Evolutionary conservation across 192 early-diverging fungal species (phyloP), one percentile per base, ranked within the genome.

Genomic region (Funneliformis mosseae): DNA sequence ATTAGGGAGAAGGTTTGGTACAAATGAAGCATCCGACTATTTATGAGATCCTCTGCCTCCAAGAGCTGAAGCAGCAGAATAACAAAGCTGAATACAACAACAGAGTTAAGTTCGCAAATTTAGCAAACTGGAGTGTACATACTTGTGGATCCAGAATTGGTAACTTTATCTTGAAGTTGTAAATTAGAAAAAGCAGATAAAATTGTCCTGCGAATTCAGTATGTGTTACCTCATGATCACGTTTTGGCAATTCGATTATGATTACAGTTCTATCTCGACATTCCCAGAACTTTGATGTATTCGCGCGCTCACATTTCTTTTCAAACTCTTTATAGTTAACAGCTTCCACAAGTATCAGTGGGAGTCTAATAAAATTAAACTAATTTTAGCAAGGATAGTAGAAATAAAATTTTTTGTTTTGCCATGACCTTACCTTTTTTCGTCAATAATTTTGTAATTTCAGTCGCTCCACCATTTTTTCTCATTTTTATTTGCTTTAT

Each of bases 71-170:
- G 16, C 18, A 61, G 14, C 5, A 61, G 9, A 69, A 28, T 6
- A n/a, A n/a, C n/a, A n/a, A 39, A 69, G 67, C 39, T 69, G 67
- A 69, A 69, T 69, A 12, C 67, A 69, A 69, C n/a, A n/a, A n/a
- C n/a, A n/a, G n/a, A n/a, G n/a, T n/a, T n/a, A n/a, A n/a, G n/a
- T n/a, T n/a, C n/a, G n/a, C n/a, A n/a, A n/a, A n/a, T n/a, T n/a
- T n/a, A n/a, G n/a, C n/a, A n/a, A n/a, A n/a, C n/a, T n/a, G n/a
- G n/a, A n/a, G n/a, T n/a, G n/a, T n/a, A n/a, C n/a, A n/a, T n/a
- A n/a, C n/a, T n/a, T n/a, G n/a, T n/a, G n/a, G n/a, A n/a, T n/a
- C n/a, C n/a, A n/a, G n/a, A n/a, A n/a, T n/a, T n/a, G n/a, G n/a
- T 43, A 43, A 43, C 42, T 43, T 43, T 43, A 8, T 43, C 8